Evolutionary conservation across 306 rosid genomes (phyloP), one percentile per base, ranked within the genome.

Genomic region (Sicyos baderoa): DNA sequence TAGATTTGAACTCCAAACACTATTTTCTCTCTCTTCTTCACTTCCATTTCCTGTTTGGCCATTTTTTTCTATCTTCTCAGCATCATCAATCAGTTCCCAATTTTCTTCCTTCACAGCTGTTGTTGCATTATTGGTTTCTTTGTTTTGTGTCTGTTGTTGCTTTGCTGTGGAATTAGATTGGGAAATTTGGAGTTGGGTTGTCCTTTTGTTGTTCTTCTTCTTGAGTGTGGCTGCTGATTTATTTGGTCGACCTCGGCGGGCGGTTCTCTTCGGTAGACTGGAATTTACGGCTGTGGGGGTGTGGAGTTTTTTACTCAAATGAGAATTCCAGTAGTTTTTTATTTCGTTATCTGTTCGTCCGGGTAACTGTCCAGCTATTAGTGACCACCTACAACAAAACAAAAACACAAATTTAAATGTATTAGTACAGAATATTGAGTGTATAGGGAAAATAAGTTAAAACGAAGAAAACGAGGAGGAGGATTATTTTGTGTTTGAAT

Each of bases 321-420:
- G 96, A 56, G 96, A 88, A 82, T 89, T 91, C 97, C 96, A 88
- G 54, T 87, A 91, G 60, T 91, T 91, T 75, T 91, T 91, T 70
- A 88, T 91, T 81, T 86, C 87, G 62, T 91, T 88, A 48, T 91
- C 96, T 0, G 97, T 91, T 71, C 97, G 22, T 58, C 97, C 97
- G 0, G 94, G 96, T 63, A 91, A 76, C 68, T 84, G 84, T 7
- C 83, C 86, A 2, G 97, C 91, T 75, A 91, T 91, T 21, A 87
- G 67, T 13, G 97, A 91, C 97, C 97, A 91, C 86, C 97, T 91
- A 61, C 76, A 74, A 47, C 40, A 77, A 18, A 23, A 54, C 32
- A 78, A 25, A 25, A 1, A 25, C 29, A 25, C 29, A 25, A 25
- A 25, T 25, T 25, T 9, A 37, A 35, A 0, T n/a, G 23, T 7